A percentile compares a stretch with the other conserved stretches of the same genome.
Evolutionary conservation across 306 rosid species (phyloP).

Genomic region (Cajanus cajan): DNA sequence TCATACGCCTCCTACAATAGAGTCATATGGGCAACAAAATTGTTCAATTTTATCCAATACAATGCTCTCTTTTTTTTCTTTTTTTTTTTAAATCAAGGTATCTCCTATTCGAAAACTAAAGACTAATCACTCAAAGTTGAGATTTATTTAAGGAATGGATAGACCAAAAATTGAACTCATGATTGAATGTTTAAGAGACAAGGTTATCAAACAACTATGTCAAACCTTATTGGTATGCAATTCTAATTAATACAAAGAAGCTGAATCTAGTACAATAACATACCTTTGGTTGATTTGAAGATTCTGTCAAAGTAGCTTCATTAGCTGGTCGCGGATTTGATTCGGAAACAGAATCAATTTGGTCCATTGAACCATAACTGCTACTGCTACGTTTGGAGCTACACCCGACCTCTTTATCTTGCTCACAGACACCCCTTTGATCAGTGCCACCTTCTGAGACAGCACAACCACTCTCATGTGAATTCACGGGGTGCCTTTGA

Average conservation of each 20-base stretch:
- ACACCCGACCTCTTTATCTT: conserved; percentile 50
- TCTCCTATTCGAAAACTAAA: too few relatives aligned
- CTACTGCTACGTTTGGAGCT: conserved; percentile 48
- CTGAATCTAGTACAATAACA: not conserved
- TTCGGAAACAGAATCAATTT: conserved; percentile 63
- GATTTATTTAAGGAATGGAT: too few relatives aligned
- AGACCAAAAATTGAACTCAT: too few relatives aligned
- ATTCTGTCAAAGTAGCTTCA: conserved; percentile 44
- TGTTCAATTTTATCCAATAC: not conserved
- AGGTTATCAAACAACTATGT: too few relatives aligned
- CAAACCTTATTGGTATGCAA: too few relatives aligned
- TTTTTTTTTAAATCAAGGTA: too few relatives aligned
- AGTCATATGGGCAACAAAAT: not conserved
- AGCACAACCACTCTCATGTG: conserved; percentile 47
- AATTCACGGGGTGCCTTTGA: conserved; percentile 33
- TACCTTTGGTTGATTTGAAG: conserved; percentile 50
- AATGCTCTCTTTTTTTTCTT: too few relatives aligned
- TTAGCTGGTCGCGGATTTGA: conserved; percentile 43
- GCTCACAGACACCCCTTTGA: conserved; percentile 36
- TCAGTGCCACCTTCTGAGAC: conserved; percentile 42
- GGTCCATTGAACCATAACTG: conserved; percentile 66
- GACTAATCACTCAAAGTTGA: too few relatives aligned
- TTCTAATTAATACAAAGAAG: not conserved
- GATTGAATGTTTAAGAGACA: too few relatives aligned
- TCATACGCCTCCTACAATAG: conserved; percentile 53